These are phyloP conservation scores for Camellia granthamiana DNA, from an alignment of 148 eudicot species.

Conservation along the genomic window DNA sequence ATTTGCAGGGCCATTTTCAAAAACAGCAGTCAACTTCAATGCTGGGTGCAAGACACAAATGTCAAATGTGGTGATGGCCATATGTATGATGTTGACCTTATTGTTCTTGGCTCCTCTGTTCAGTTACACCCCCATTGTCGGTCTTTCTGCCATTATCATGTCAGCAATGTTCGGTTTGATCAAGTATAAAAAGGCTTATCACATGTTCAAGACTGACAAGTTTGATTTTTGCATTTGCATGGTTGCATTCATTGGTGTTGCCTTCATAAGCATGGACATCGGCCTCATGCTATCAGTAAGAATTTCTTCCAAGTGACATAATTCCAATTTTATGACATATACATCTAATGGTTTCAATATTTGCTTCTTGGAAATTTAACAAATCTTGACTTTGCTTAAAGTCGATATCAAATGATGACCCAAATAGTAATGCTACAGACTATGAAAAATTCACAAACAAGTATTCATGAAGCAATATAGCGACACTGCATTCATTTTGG, in stretches of 20 bases:
- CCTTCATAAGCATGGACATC: constrained; percentile 80
- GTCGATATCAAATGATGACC: no score
- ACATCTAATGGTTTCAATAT: no score
- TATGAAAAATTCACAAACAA: no score
- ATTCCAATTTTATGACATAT: no score
- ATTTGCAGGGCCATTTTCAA: constrained; percentile 83
- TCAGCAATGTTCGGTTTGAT: constrained; percentile 87
- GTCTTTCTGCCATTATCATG: constrained; percentile 84
- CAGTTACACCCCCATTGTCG: constrained; percentile 82
- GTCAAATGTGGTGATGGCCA: constrained; percentile 73
- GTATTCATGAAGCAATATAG: no score
- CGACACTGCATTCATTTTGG: no score
- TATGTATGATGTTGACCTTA: constrained; percentile 64
- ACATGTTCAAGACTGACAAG: constrained; percentile 72
- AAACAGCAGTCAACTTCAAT: constrained; percentile 80
- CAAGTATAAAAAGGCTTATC: constrained; percentile 56
- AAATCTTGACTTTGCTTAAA: no score
- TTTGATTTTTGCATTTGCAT: constrained; percentile 83
- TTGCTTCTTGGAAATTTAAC: no score
- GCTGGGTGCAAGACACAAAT: constrained; percentile 80
- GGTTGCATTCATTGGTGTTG: constrained; percentile 75
- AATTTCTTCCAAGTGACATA: no score
- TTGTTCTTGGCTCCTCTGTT: constrained; percentile 80
- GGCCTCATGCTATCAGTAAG: constrained; percentile 84
- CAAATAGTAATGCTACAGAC: no score